Percentiles rank a stretch among this genome's conserved stretches.
Conservation (phyloP, 2,329 filamentous ascomycete genomes). For the Fusarium stilboides region DNA sequence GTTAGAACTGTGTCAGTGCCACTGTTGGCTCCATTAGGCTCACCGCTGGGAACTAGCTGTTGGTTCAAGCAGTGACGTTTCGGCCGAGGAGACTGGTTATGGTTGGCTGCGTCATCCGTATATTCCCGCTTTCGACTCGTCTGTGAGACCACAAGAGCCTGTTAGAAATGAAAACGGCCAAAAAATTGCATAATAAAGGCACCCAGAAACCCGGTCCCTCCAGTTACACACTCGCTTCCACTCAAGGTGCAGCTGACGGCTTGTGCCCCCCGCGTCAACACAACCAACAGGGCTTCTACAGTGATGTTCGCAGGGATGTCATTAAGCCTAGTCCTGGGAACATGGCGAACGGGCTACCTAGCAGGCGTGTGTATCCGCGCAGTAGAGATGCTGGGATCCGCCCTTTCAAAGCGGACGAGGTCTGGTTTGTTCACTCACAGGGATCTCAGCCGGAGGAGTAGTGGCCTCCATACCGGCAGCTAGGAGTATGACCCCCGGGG, state of each 20-base stretch:
- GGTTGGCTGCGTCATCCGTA: constrained; percentile 20
- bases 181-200: constrained; percentile 6
- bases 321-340: constrained; percentile 9
- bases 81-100: constrained; percentile 4
- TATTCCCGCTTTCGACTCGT: constrained; percentile 24
- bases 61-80: constrained; percentile 34
- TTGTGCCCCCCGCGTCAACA: constrained; percentile 7
- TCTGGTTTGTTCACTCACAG: constrained; percentile 37
- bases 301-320: constrained; percentile 26
- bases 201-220: constrained; percentile 23
- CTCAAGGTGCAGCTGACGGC: constrained; percentile 13
- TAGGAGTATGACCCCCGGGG: constrained; percentile 19
- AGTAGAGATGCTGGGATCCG: neutral
- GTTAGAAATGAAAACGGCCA: constrained; percentile 25
- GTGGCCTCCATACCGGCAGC: constrained; percentile 35
- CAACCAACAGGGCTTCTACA: constrained; percentile 14
- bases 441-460: constrained; percentile 26
- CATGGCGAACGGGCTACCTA: constrained; percentile 8
- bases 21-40: neutral
- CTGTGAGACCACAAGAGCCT: constrained; percentile 21
- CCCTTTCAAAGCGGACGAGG: neutral
- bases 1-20: constrained; percentile 7
- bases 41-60: constrained; percentile 10
- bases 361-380: neutral
- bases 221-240: constrained; percentile 34